Percentiles rank a stretch among this genome's conserved stretches.
Conservation (phyloP, 225 moss, liverwort and hornwort genomes). For the Polytrichum formosum region DNA sequence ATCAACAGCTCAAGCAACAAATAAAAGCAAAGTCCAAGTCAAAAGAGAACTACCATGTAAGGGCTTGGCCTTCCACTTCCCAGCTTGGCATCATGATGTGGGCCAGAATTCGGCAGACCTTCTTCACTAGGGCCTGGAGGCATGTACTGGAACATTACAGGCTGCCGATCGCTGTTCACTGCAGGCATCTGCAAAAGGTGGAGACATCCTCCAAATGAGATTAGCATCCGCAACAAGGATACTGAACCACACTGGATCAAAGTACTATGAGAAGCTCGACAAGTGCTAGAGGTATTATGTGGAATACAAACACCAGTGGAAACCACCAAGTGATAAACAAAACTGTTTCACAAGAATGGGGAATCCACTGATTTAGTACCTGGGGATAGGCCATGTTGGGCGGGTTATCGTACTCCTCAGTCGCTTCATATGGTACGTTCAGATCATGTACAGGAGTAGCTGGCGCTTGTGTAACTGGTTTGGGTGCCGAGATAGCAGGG, state of each 20-base stretch:
- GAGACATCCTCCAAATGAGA: not conserved
- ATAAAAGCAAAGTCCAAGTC: not conserved
- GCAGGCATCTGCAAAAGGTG: slow-evolving; percentile 42
- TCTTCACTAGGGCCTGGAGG: slow-evolving; percentile 79
- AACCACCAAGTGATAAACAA: slow-evolving; percentile 1
- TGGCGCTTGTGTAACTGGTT: slow-evolving; percentile 32
- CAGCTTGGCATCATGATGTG: slow-evolving; percentile 54
- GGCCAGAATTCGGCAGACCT: slow-evolving; percentile 35
- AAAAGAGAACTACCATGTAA: slow-evolving; percentile 60
- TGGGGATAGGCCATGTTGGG: slow-evolving; percentile 24
- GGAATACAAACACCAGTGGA: not conserved
- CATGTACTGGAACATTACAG: slow-evolving; percentile 83
- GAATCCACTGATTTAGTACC: slow-evolving; percentile 10
- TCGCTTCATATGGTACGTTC: slow-evolving; percentile 80
- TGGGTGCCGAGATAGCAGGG: slow-evolving; percentile 29
- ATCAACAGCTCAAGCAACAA: slow-evolving; percentile 6
- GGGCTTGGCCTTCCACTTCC: slow-evolving; percentile 81
- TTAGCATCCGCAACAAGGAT: not conserved
- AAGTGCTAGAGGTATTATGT: not conserved
- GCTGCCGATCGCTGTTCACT: slow-evolving; percentile 68
- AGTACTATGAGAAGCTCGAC: not conserved
- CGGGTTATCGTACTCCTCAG: slow-evolving; percentile 75
- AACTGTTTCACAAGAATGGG: not conserved
- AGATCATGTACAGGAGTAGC: slow-evolving; percentile 74
- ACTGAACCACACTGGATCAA: too few species aligned